Evolutionary conservation across 257 asterid species (phyloP), one percentile per base, ranked within the genome.

Genomic region (Gentiana straminea): DNA sequence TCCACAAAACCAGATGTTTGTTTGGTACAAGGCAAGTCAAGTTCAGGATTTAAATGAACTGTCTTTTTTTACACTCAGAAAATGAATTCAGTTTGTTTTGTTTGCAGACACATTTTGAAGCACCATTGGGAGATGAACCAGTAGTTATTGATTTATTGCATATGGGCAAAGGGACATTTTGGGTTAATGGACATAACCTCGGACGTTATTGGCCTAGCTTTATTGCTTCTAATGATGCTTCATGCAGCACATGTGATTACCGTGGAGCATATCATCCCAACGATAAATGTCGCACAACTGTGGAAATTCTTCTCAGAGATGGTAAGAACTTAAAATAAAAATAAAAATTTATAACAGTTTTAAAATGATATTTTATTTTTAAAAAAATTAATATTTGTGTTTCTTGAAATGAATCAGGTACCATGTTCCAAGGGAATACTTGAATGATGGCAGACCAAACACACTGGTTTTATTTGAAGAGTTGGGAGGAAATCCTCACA

Each of bases 381-480:
- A 24, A 24, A 24, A 15, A 24, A 24, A 24, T 24, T 24, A 24
- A 24, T 24, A 24, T 24, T 24, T 24, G 24, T 24, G 24, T 24
- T 59, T 32, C 49, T 33, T 10, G 34, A 0, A 13, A 7, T 24
- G 8, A 33, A 24, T 61, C 6, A 70, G 70, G 74, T 73, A 77
- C 55, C 84, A 78, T 24, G 74, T 78, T 1, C 84, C 84, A 2
- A 68, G 84, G 0, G 66, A 74, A 3, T 74, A 65, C 72, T 61
- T 78, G 34, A 32, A 24, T 33, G 12, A 33, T 0, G 39, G 35
- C 0, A 39, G 57, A 15, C 52, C 45, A 2, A 78, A 78, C 39
- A 15, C 51, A 1, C 49, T 78, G 38, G 76, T 74, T 51, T 51
- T 78, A 52, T 74, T 78, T 51, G 84, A 78, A 43, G 81, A 78